These are phyloP conservation scores for Calonectria ilicicola DNA, from an alignment of 2,329 filamentous ascomycete species.

Conservation along the genomic window DNA sequence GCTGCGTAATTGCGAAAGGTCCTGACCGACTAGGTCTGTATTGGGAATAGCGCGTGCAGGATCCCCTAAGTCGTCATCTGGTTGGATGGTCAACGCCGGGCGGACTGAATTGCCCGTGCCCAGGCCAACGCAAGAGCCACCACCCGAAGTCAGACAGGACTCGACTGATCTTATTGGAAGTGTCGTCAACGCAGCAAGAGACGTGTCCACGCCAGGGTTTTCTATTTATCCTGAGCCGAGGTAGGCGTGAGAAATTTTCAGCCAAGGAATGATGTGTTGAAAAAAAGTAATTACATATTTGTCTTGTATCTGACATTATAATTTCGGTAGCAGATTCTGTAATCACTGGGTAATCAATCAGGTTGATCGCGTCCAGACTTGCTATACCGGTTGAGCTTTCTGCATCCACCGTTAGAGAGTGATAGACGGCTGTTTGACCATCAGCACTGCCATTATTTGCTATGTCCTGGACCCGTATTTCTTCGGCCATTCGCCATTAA, in stretches of 20 bases:
- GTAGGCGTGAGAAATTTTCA: constrained; percentile 17
- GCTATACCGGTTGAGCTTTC: too few relatives aligned
- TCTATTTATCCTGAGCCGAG: constrained; percentile 16
- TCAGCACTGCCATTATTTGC: too few relatives aligned
- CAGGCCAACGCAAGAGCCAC: constrained; percentile 22
- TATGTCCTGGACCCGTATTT: background rate
- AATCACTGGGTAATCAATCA: background rate
- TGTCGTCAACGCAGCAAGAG: background rate
- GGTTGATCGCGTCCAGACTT: background rate
- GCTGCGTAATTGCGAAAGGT: constrained; percentile 39
- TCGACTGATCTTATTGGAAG: constrained; percentile 22
- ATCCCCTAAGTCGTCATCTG: constrained; percentile 30
- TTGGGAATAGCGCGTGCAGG: constrained; percentile 28
- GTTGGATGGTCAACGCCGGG: constrained; percentile 41
- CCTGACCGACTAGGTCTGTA: constrained; percentile 26
- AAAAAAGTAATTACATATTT: background rate
- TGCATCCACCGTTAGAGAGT: background rate
- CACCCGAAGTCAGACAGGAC: constrained; percentile 17
- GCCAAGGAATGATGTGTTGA: background rate
- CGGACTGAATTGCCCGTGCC: constrained; percentile 33
- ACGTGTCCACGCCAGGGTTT: background rate
- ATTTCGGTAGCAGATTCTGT: background rate
- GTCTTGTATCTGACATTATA: background rate
- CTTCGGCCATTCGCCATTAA: background rate
- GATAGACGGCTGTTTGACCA: background rate